Evolutionary conservation across 2,329 filamentous ascomycete species (phyloP), one percentile per base, ranked within the genome.

Genomic region (Raffaelea deltoideospora): DNA sequence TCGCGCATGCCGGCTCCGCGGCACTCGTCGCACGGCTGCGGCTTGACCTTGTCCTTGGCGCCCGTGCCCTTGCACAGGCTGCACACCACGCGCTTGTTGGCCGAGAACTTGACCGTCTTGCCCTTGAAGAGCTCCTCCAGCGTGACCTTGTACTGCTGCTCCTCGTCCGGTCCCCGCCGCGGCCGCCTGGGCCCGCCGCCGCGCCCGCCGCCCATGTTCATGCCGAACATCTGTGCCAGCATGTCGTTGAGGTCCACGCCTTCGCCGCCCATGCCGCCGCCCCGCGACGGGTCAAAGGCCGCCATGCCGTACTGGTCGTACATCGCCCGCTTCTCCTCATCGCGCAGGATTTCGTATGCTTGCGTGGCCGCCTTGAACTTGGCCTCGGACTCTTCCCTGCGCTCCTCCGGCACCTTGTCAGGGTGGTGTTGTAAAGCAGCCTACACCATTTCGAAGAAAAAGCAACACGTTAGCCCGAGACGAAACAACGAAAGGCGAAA

Each of bases 121-220:
- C 90, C 90, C 63, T 93, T 95, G 70, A 96, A 98, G 23, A 98
- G 68, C 58, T 98, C 90, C 56, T 96, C 90, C 41, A 98, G 63
- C 3, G 76, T 81, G 40, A 96, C 83, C 54, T 86, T 78, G 60
- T 98, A 96, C 49, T 84, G 74, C 50, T 93, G 84, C 54, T 93
- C 79, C 57, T 95, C 88, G 47, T 87, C 78, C 37, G 72, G 75
- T 32, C 88, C 86, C 49, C 76, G 80, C 41, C 78, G 67, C 19
- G 77, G 76, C 46, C 69, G 66, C 45, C 64, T 65, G 10, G 74
- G 72, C 49, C 57, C 58, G 17, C 52, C 53, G 10, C 52, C 53
- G n/a, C n/a, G n/a, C n/a, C n/a, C n/a, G 42, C 36, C 71, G 17
- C 72, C 76, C 48, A 78, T 73, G 43, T 72, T 71, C 69, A 83